These are phyloP conservation scores for Stemphylium lycopersici DNA, from an alignment of 2,329 filamentous ascomycete genomes.

Conservation along the genomic window DNA sequence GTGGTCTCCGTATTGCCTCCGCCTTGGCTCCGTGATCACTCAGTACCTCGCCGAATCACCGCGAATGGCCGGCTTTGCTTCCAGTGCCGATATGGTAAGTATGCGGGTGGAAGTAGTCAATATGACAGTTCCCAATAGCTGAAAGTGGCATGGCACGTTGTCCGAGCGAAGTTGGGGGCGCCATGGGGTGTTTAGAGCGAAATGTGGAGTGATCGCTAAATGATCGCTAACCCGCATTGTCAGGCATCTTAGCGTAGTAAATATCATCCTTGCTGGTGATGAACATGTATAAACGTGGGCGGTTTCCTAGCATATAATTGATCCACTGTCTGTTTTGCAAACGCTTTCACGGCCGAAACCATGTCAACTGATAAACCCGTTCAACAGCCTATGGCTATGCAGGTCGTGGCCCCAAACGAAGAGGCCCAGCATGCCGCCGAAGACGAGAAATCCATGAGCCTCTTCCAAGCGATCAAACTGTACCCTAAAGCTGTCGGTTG, in stretches of 20 bases:
- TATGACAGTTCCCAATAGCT: background rate
- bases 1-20: conserved; percentile 26
- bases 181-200: too few relatives aligned
- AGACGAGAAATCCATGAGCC: conserved; percentile 55
- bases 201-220: too few relatives aligned
- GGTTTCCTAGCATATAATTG: background rate
- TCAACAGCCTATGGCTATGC: conserved; percentile 16
- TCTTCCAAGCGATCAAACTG: conserved; percentile 75
- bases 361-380: conserved; percentile 17
- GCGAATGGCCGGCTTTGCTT: background rate
- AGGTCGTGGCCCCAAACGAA: conserved; percentile 28
- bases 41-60: background rate
- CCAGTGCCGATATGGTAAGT: background rate
- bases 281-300: conserved; percentile 18
- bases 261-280: conserved; percentile 22
- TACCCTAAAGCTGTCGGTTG: conserved; percentile 86
- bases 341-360: too few relatives aligned
- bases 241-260: conserved; percentile 9
- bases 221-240: background rate
- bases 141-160: background rate
- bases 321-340: background rate
- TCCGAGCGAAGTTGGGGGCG: too few relatives aligned
- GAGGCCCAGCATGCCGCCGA: conserved; percentile 49
- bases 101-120: background rate
- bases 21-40: conserved; percentile 11